Conservation (phyloP, 768 basidiomycete genomes). For the Collybia nuda region DNA sequence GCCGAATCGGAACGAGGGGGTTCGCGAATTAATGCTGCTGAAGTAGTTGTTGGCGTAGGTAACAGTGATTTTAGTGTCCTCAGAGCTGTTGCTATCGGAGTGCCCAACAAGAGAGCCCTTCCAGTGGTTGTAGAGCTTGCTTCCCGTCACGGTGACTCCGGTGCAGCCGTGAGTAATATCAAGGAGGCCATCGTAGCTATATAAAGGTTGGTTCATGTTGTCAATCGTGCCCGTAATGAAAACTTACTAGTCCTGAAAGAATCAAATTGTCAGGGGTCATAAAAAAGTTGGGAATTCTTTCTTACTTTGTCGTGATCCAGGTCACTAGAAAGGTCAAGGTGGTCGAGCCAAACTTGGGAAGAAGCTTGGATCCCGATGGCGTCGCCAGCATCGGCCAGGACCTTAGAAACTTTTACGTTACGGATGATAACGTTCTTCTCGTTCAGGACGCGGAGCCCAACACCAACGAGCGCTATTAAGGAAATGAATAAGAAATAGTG, state of each 20-base stretch:
- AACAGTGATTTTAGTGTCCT: constrained; percentile 39
- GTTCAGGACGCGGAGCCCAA: constrained; percentile 44
- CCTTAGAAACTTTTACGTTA: constrained; percentile 49
- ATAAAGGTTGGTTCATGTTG: neutral
- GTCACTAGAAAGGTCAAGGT: constrained; percentile 44
- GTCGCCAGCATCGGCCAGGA: constrained; percentile 43
- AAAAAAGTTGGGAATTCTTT: neutral
- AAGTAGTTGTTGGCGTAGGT: constrained; percentile 44
- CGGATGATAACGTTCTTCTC: constrained; percentile 47
- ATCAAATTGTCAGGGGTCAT: neutral
- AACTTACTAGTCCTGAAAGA: constrained; percentile 28
- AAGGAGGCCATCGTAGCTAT: constrained; percentile 43
- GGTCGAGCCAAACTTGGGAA: constrained; percentile 44
- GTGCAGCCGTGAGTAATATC: constrained; percentile 45
- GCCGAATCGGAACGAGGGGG: constrained; percentile 46
- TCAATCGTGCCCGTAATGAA: neutral
- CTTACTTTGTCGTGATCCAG: constrained; percentile 41
- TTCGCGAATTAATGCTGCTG: constrained; percentile 41
- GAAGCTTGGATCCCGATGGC: constrained; percentile 42
- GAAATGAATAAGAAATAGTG: neutral
- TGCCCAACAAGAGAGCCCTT: constrained; percentile 44
- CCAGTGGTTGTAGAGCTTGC: constrained; percentile 44
- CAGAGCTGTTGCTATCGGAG: constrained; percentile 39
- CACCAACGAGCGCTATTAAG: constrained; percentile 36
- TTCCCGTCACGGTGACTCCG: constrained; percentile 41